Conservation (phyloP, 2,329 filamentous ascomycete species). For the Trichoderma asperellum region DNA sequence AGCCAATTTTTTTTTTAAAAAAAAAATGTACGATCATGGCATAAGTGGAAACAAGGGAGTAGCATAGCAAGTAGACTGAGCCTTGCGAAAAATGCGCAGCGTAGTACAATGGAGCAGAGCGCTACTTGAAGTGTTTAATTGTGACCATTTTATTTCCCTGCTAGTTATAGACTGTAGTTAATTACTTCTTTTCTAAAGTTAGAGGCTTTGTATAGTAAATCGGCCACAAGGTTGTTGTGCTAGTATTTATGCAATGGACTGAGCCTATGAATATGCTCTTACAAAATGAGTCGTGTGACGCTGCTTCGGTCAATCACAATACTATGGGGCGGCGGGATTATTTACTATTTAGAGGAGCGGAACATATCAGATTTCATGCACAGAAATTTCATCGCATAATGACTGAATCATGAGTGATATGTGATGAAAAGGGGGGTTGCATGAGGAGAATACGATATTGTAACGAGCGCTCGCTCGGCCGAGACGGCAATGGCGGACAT, state of each 20-base stretch:
- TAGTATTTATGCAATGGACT: background rate
- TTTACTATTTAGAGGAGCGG: background rate
- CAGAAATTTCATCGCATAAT: background rate
- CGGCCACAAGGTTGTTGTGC: background rate
- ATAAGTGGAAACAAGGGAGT: background rate
- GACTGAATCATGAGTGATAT: background rate
- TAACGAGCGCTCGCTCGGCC: background rate
- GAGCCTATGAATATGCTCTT: background rate
- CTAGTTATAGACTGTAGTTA: background rate
- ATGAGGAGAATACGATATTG: background rate
- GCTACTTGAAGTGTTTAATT: background rate
- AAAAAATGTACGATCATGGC: background rate
- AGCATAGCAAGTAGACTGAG: background rate
- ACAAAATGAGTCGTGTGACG: background rate
- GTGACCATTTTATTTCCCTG: background rate
- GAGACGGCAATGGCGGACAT: slow-evolving; percentile 7
- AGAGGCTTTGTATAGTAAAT: background rate
- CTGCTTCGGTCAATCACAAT: background rate
- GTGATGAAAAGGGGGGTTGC: background rate
- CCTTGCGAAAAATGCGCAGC: background rate
- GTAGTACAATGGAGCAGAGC: background rate
- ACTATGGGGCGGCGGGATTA: background rate
- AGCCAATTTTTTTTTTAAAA: slow-evolving; percentile 1
- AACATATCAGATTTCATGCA: background rate
- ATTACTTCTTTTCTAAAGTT: no score